Evolutionary conservation across 345 rosid genomes (phyloP), one percentile per base, ranked within the genome.

Genomic region (Carallia pectinifolia): DNA sequence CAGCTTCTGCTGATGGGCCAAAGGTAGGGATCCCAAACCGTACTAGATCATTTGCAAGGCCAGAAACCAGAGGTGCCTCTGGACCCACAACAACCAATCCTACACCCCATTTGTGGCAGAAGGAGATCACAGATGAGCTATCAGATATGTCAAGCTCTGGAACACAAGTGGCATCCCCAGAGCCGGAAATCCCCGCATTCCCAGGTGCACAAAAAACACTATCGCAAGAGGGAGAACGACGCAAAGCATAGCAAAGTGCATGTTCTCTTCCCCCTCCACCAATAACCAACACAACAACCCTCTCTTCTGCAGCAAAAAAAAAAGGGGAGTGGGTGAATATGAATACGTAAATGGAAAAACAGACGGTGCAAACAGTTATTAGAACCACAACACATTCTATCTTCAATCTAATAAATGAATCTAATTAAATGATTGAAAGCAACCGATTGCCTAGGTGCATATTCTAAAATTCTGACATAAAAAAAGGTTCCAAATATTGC

Each of bases 231-330:
- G 88, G 84, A 56, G 98, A 91, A 53, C 85, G 90, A 66, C 82
- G 79, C 85, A 94, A 78, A 18, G 97, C 95, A 67, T 86, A 82
- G 81, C 96, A 94, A 61, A 94, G 92, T 0, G 98, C 92, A 69
- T 94, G 96, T 56, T 94, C 98, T 82, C 97, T 87, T 27, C 97
- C 98, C 72, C 98, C 97, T 75, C 96, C 97, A 62, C 98, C 98
- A 64, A 94, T 87, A 62, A 93, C 97, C n/a, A 91, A 83, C 67
- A 89, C 97, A 66, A 72, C 81, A 71, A 85, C 89, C 69, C 85
- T 81, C 78, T 86, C 91, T 58, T 70, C 87, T 82, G 84, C 83
- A 80, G 59, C 62, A 58, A 50, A 15, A n/a, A 59, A 64, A 58
- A 50, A 10, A n/a, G 47, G 59, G 62, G 55, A n/a, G 52, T 12